These are phyloP conservation scores for Trichoderma koningii DNA, from an alignment of 2,329 filamentous ascomycete genomes.

Conservation along the genomic window DNA sequence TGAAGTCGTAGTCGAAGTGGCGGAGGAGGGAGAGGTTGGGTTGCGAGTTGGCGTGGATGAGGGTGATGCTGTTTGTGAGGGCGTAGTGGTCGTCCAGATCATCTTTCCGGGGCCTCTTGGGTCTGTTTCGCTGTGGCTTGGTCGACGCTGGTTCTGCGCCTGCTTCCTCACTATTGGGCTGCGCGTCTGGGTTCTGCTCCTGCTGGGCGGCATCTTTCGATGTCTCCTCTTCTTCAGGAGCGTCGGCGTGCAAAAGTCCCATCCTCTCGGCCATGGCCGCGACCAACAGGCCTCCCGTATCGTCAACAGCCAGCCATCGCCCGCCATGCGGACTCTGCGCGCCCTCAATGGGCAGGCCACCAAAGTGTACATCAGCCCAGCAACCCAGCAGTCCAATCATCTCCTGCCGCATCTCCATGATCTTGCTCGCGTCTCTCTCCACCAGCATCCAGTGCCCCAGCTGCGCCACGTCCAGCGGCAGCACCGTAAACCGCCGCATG, in stretches of 20 bases:
- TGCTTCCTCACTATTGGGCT: slow-evolving; percentile 18
- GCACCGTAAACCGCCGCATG: slow-evolving; percentile 78
- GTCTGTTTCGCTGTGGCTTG: slow-evolving; percentile 34
- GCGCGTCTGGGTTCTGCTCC: slow-evolving; percentile 23
- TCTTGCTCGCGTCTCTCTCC: slow-evolving; percentile 77
- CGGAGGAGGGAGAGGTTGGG: slow-evolving; percentile 85
- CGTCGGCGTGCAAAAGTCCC: slow-evolving; percentile 67
- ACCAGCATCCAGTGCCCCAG: slow-evolving; percentile 76
- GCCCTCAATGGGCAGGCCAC: slow-evolving; percentile 37
- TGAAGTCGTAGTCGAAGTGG: slow-evolving; percentile 83
- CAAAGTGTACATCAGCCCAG: slow-evolving; percentile 85
- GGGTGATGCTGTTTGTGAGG: slow-evolving; percentile 72
- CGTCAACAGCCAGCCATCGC: slow-evolving; percentile 81
- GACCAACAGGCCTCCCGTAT: slow-evolving; percentile 79
- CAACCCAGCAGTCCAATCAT: slow-evolving; percentile 77
- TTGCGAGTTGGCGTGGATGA: slow-evolving; percentile 80
- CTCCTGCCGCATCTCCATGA: slow-evolving; percentile 86
- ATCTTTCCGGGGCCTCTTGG: slow-evolving; percentile 40
- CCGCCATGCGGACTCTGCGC: slow-evolving; percentile 40
- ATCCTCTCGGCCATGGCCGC: slow-evolving; percentile 86
- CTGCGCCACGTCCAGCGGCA: slow-evolving; percentile 78
- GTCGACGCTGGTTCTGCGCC: slow-evolving; percentile 21
- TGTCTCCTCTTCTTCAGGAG: slow-evolving; percentile 35
- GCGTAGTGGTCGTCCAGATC: slow-evolving; percentile 68
- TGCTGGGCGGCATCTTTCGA: slow-evolving; percentile 8